Percentiles rank a stretch among this genome's conserved stretches.
Evolutionary conservation across 2,329 filamentous ascomycete species (phyloP).

Genomic region (Drechslerella dactyloides): DNA sequence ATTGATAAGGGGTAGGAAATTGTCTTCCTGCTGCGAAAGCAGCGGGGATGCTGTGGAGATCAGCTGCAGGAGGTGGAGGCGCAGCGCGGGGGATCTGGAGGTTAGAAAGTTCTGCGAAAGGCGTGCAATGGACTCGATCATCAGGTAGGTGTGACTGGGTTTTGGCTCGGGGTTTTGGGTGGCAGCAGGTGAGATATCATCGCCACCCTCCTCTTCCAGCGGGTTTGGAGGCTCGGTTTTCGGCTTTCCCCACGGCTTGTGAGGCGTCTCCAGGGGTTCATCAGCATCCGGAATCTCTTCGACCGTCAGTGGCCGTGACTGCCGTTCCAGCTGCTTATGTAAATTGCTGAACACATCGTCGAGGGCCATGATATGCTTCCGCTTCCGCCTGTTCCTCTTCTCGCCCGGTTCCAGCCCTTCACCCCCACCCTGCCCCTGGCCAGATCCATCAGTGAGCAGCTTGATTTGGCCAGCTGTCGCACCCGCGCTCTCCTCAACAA

Average conservation of each 20-base stretch:
- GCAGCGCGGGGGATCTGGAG: slow-evolving; percentile 78
- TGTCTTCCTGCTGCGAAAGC: slow-evolving; percentile 76
- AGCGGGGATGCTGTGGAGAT: slow-evolving; percentile 74
- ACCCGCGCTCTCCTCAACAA: slow-evolving; percentile 80
- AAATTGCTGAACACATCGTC: slow-evolving; percentile 49
- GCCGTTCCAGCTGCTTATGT: slow-evolving; percentile 22
- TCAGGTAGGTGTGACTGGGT: slow-evolving; percentile 78
- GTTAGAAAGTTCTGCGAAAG: slow-evolving; percentile 91
- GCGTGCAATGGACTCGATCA: slow-evolving; percentile 79
- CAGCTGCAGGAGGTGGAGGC: slow-evolving; percentile 77
- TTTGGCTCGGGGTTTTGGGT: slow-evolving; percentile 65
- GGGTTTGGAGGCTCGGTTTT: slow-evolving; percentile 56
- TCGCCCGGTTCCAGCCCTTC: slow-evolving; percentile 38
- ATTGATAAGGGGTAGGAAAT: slow-evolving; percentile 87
- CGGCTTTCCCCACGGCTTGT: slow-evolving; percentile 58
- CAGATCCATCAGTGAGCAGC: slow-evolving; percentile 52
- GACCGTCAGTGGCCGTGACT: slow-evolving; percentile 17
- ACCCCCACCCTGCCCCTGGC: not conserved
- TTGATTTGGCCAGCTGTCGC: slow-evolving; percentile 60
- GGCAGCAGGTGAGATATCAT: slow-evolving; percentile 57
- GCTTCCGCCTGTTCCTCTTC: slow-evolving; percentile 34
- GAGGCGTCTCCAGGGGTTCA: slow-evolving; percentile 55
- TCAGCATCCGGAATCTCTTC: slow-evolving; percentile 56
- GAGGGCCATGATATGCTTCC: slow-evolving; percentile 30
- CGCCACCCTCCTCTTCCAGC: slow-evolving; percentile 53